Base-by-base conservation (phyloP, 1,284 basidiomycete genomes). In the Cutaneotrichosporon curvatum region DNA sequence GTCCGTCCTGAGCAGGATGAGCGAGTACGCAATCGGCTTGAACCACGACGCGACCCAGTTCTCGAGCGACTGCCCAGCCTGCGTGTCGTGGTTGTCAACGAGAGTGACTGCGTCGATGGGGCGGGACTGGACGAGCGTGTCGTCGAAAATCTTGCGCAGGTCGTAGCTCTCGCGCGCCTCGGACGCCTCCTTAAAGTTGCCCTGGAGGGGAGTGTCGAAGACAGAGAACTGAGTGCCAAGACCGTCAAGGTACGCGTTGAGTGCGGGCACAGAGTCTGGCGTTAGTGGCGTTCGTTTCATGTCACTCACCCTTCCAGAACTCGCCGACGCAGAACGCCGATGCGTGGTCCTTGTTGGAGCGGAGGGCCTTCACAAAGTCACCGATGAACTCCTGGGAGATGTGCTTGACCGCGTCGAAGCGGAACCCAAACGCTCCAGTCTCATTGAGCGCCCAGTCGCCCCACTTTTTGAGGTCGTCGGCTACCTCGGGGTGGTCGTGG, bases 351-450 rank as follows among this genome's bases (percentile, higher is more conserved):
- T 74, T 74, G 15, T 74, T 57, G 14, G 79, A 34, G 21, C 42
- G 74, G 37, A 79, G 69, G 51, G 75, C 68, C 55, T 75, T 71
- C 51, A 80, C 74, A 51, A 81, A 81, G 37, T 78, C 67, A 36
- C 63, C 67, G 38, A 80, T 76, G 58, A 79, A 79, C 0, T 58
- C 60, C 43, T 54, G 63, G 4, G 66, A 68, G 42, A 70, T 70
- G 57, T 70, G 68, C 65, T 91, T 92, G 60, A 90, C 85, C 11
- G 89, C 90, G 60, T 92, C 90, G 31, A 92, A 77, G 37, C 89
- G 78, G 70, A 91, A 90, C 3, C 90, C 90, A 22, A 75, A 74
- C 10, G 82, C 85, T 4, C 83, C 83, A 1, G 85, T 89, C 34
- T 82, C 84, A 80, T 90, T 61, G 51, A 78, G 55, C 16, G 78